A percentile compares a stretch with the other conserved stretches of the same genome.
Conservation (phyloP, 2,329 filamentous ascomycete species). For the Colletotrichum paranaense region DNA sequence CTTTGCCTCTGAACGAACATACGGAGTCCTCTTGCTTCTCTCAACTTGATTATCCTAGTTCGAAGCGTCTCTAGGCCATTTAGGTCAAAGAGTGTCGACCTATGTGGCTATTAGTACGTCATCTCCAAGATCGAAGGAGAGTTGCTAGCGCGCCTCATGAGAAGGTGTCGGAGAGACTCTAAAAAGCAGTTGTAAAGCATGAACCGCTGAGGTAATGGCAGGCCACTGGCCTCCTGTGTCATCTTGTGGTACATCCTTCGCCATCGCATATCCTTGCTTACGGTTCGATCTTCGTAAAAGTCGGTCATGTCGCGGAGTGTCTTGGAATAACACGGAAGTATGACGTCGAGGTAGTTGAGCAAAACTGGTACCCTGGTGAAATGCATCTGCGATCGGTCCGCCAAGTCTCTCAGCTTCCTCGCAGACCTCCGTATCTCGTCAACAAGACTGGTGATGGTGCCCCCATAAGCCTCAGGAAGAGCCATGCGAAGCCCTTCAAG, state of each 20-base stretch:
- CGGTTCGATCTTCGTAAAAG: conserved; percentile 62
- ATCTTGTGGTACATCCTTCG: conserved; percentile 68
- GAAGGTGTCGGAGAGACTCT: conserved; percentile 58
- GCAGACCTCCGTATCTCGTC: conserved; percentile 58
- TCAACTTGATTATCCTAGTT: conserved; percentile 60
- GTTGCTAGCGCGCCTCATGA: conserved; percentile 56
- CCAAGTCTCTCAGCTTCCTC: conserved; percentile 63
- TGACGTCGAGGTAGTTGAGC: conserved; percentile 65
- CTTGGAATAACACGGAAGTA: conserved; percentile 66
- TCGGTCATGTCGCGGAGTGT: conserved; percentile 64
- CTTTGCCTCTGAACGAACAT: conserved; percentile 38
- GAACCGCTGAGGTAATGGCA: conserved; percentile 64
- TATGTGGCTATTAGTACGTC: conserved; percentile 35
- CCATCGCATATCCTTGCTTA: conserved; percentile 64
- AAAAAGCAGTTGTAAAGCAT: conserved; percentile 67
- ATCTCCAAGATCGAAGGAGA: neutral
- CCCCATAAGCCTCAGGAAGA: conserved; percentile 56
- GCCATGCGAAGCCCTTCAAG: conserved; percentile 61
- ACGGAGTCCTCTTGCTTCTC: conserved; percentile 66
- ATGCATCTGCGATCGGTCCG: conserved; percentile 65
- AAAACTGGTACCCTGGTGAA: conserved; percentile 61
- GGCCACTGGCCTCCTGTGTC: conserved; percentile 62
- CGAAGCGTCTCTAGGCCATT: conserved; percentile 63
- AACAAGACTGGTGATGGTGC: conserved; percentile 60
- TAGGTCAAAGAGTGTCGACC: conserved; percentile 65